Conservation (phyloP, 2,329 filamentous ascomycete genomes). For the Xylaria sp. region DNA sequence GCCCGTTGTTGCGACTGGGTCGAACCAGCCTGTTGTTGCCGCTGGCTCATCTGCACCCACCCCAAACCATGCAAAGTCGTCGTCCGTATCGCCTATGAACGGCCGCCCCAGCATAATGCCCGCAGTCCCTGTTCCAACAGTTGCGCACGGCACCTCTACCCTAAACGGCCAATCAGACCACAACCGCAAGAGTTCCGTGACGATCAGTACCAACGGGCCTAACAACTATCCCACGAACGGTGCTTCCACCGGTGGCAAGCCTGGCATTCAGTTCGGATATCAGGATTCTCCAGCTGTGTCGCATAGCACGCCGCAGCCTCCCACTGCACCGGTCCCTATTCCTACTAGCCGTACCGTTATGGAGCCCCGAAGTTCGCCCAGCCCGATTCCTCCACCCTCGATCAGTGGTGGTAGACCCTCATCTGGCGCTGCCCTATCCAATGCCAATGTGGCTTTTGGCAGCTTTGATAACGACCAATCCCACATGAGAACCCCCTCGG, state of each 20-base stretch:
- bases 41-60: constrained; percentile 64
- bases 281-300: constrained; percentile 73
- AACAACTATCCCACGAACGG: constrained; percentile 83
- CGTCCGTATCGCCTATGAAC: constrained; percentile 83
- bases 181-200: constrained; percentile 87
- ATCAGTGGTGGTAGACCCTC: constrained; percentile 88
- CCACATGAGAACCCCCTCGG: constrained; percentile 74
- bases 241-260: constrained; percentile 68
- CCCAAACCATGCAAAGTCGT: constrained; percentile 71
- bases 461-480: constrained; percentile 78
- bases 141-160: constrained; percentile 70
- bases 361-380: constrained; percentile 89
- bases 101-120: constrained; percentile 79
- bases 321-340: constrained; percentile 70
- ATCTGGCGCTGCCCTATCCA: constrained; percentile 72
- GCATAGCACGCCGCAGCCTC: constrained; percentile 73
- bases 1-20: constrained; percentile 70
- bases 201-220: constrained; percentile 86
- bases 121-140: constrained; percentile 73
- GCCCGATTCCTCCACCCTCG: constrained; percentile 89
- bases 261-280: constrained; percentile 85
- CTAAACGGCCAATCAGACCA: constrained; percentile 79
- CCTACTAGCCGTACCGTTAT: constrained; percentile 74
- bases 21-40: constrained; percentile 65
- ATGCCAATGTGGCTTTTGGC: constrained; percentile 80